Evolutionary conservation across 768 basidiomycete species (phyloP).

Genomic region (Naganishia antarctica): DNA sequence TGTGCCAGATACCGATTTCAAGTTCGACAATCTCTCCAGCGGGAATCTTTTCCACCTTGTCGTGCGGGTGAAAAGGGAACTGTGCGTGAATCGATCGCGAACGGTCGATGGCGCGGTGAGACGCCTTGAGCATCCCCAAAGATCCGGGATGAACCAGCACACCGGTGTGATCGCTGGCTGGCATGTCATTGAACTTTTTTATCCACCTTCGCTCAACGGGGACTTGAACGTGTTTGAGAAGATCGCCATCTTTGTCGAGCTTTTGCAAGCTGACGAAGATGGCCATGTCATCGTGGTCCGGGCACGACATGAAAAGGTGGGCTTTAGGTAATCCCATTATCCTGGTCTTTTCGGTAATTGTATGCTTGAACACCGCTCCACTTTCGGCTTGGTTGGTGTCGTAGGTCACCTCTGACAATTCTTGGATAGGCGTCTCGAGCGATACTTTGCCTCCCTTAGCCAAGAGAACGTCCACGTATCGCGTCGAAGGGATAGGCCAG

Average conservation of each 20-base stretch:
- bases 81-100: conserved; percentile 20
- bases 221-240: conserved; percentile 26
- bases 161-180: conserved; percentile 24
- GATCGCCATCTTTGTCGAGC: conserved; percentile 30
- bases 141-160: conserved; percentile 22
- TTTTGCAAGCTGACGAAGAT: conserved; percentile 31
- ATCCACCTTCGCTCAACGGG: conserved; percentile 18
- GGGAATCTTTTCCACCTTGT: conserved; percentile 26
- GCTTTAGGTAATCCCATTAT: conserved; percentile 18
- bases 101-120: conserved; percentile 30
- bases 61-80: conserved; percentile 26
- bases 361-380: conserved; percentile 19
- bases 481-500: conserved; percentile 29
- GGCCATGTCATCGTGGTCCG: conserved; percentile 32
- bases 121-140: conserved; percentile 31
- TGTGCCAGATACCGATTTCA: conserved; percentile 33
- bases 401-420: conserved; percentile 25
- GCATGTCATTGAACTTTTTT: conserved; percentile 24
- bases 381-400: conserved; percentile 28
- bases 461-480: conserved; percentile 27
- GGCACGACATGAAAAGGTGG: conserved; percentile 27
- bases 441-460: conserved; percentile 22
- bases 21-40: conserved; percentile 29
- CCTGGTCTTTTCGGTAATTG: conserved; percentile 15
- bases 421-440: conserved; percentile 20